These are phyloP conservation scores for Claviceps sp. DNA, from an alignment of 2,329 filamentous ascomycete species.

Conservation along the genomic window DNA sequence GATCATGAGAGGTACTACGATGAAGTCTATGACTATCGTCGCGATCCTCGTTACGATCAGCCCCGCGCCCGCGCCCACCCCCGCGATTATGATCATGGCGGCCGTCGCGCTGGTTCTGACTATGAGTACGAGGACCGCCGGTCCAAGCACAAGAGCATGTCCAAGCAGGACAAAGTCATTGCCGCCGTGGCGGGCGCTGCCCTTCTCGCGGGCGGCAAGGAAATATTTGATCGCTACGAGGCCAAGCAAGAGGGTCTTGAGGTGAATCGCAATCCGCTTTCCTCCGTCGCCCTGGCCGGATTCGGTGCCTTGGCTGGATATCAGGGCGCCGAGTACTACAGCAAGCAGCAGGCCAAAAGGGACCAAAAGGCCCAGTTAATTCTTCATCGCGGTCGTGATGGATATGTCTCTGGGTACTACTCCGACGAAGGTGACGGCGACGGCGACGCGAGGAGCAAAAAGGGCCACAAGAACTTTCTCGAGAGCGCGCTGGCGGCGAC, in stretches of 20 bases:
- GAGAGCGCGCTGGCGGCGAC: constrained; percentile 50
- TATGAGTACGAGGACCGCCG: constrained; percentile 46
- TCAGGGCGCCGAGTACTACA: constrained; percentile 49
- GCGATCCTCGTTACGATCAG: constrained; percentile 28
- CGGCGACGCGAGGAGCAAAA: constrained; percentile 38
- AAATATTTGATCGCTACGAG: constrained; percentile 50
- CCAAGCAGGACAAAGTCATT: constrained; percentile 52
- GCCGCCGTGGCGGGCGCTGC: constrained; percentile 53
- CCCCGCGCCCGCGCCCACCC: constrained; percentile 14
- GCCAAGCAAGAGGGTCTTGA: constrained; percentile 35
- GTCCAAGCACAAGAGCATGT: constrained; percentile 34
- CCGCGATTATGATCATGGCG: constrained; percentile 24
- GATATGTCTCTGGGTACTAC: constrained; percentile 39
- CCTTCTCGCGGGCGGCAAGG: constrained; percentile 51
- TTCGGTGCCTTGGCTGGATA: constrained; percentile 52
- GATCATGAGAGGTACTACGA: constrained; percentile 44
- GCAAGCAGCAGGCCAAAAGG: constrained; percentile 44
- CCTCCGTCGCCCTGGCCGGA: constrained; percentile 47
- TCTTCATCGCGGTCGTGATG: constrained; percentile 40
- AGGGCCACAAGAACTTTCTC: constrained; percentile 51
- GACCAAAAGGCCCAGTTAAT: constrained; percentile 41
- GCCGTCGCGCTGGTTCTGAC: constrained; percentile 33
- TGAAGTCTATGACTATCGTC: constrained; percentile 32
- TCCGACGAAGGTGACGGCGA: constrained; percentile 31
- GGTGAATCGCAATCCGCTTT: constrained; percentile 44